Evolutionary conservation across 306 rosid genomes (phyloP).

Genomic region (Senna siamea): DNA sequence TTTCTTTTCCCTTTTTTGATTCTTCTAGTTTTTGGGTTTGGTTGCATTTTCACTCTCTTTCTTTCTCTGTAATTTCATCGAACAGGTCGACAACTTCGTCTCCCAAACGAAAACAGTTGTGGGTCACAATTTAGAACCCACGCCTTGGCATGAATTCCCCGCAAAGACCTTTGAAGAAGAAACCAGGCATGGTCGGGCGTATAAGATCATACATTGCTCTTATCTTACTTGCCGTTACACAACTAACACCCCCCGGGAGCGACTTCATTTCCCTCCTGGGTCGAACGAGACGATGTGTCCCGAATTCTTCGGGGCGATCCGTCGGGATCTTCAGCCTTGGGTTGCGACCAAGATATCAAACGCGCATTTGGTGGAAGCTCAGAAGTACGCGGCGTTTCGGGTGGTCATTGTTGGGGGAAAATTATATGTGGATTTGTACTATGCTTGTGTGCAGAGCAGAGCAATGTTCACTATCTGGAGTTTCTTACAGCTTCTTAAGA

Average conservation of each 20-base stretch:
- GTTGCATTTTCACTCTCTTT: background rate
- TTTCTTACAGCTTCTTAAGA: constrained; percentile 72
- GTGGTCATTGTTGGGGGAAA: constrained; percentile 74
- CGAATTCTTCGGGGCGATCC: constrained; percentile 70
- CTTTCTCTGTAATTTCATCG: constrained; percentile 41
- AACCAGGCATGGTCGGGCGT: constrained; percentile 53
- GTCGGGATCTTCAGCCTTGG: constrained; percentile 82
- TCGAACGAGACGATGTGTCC: constrained; percentile 47
- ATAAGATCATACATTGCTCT: constrained; percentile 75
- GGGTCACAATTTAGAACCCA: constrained; percentile 90
- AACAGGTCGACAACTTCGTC: constrained; percentile 73
- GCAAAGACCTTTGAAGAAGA: constrained; percentile 63
- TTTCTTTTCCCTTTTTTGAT: too few relatives aligned
- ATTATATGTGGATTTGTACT: constrained; percentile 76
- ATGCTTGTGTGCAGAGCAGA: constrained; percentile 92
- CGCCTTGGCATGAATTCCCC: constrained; percentile 87
- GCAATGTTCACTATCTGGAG: constrained; percentile 92
- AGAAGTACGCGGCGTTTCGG: constrained; percentile 71
- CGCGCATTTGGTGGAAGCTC: constrained; percentile 57
- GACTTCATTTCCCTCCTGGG: background rate
- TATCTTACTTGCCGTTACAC: constrained; percentile 65
- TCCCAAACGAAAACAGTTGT: constrained; percentile 70
- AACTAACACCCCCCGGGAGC: background rate
- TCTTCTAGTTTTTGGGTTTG: too few relatives aligned
- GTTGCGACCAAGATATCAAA: constrained; percentile 46